A percentile compares a stretch with the other conserved stretches of the same genome.
phyloP scores from a whole-genome alignment of 1,284 basidiomycete species.

The Leccinum pachyderme region DNA sequence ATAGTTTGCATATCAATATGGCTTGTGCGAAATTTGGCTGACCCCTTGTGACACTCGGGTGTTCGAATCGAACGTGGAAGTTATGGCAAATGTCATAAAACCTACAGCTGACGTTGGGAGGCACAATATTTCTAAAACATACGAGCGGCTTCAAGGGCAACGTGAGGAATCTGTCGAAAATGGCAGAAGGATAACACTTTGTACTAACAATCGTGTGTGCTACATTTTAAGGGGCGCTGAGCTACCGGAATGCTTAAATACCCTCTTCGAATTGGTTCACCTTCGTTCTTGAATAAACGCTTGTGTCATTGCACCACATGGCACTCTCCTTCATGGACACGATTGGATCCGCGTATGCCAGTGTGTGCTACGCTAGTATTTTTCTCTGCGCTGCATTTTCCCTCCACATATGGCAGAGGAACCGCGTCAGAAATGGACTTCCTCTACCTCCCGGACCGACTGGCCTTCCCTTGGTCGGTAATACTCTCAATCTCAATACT shows the following conservation, averaged over 20 bases:
- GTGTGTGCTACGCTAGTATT: slow-evolving; percentile 8
- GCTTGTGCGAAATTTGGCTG: not conserved
- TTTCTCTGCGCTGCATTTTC: slow-evolving; percentile 6
- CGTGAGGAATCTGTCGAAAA: not conserved
- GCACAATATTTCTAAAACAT: not conserved
- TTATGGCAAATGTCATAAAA: not conserved
- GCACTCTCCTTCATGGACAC: not conserved
- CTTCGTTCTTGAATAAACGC: not conserved
- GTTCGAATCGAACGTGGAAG: not conserved
- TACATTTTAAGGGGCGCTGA: not conserved
- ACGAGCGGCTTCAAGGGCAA: not conserved
- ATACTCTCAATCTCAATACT: slow-evolving; percentile 15
- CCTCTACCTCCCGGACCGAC: slow-evolving; percentile 31
- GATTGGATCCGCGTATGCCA: not conserved
- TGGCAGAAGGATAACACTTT: not conserved
- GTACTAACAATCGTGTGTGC: not conserved
- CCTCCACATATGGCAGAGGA: slow-evolving; percentile 16
- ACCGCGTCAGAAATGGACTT: slow-evolving; percentile 15
- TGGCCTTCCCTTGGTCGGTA: slow-evolving; percentile 32
- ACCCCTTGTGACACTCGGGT: not conserved
- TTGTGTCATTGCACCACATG: not conserved
- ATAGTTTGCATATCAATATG: not conserved
- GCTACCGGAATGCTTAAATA: not conserved
- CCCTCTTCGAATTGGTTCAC: not conserved
- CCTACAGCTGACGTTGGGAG: not conserved